These are phyloP conservation scores for Agarophyton chilense DNA, from an alignment of 23 red algal genomes.

Conservation along the genomic window DNA sequence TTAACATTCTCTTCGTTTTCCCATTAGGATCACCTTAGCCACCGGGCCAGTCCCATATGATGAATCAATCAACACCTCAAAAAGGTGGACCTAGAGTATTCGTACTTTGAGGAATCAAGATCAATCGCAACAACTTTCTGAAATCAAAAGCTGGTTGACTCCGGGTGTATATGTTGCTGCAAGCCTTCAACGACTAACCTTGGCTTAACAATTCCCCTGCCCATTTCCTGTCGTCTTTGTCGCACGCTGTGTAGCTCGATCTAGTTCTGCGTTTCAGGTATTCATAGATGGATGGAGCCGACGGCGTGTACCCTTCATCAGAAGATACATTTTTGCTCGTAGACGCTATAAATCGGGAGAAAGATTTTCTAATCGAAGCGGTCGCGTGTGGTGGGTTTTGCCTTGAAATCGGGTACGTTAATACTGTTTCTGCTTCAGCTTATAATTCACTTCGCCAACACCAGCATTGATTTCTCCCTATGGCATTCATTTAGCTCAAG, in stretches of 20 bases:
- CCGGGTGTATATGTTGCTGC: no score
- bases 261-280: not conserved
- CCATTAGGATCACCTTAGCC: not conserved
- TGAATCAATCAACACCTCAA: conserved; percentile 9
- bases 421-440: not conserved
- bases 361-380: not conserved
- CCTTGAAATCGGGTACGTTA: conserved; percentile 70
- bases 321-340: conserved; percentile 85
- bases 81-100: conserved; percentile 5
- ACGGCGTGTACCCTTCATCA: conserved; percentile 75
- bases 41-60: not conserved
- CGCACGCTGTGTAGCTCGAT: no score
- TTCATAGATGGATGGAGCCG: conserved; percentile 56
- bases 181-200: not conserved
- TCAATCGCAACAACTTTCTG: conserved; percentile 81
- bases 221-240: no score
- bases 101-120: conserved; percentile 3
- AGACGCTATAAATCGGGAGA: conserved; percentile 65
- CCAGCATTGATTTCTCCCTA: not conserved
- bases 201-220: not conserved
- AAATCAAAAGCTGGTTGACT: conserved; percentile 11
- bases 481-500: not conserved
- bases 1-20: not conserved
- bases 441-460: not conserved
- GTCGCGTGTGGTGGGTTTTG: not conserved